phyloP scores from a whole-genome alignment of 1,284 basidiomycete species.

The Exobasidium rhododendri region DNA sequence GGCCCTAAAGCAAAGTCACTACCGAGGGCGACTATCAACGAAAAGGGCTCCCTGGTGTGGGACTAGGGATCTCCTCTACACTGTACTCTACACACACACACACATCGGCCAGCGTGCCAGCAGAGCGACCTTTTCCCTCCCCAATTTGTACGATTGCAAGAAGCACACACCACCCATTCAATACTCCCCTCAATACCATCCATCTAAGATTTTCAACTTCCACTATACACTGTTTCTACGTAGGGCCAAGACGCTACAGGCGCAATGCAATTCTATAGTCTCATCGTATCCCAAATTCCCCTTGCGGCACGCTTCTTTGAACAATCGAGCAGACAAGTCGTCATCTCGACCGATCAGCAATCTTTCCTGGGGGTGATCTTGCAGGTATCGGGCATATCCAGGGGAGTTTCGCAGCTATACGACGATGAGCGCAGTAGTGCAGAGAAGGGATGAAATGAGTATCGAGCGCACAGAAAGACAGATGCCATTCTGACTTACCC shows the following conservation, averaged over 20 bases:
- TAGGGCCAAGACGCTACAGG: background rate
- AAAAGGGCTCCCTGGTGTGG: conserved; percentile 6
- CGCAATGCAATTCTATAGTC: background rate
- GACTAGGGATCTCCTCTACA: conserved; percentile 3
- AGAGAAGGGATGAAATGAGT: too few relatives aligned
- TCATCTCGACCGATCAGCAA: conserved; percentile 2
- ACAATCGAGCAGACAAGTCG: background rate
- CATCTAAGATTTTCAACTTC: background rate
- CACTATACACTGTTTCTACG: background rate
- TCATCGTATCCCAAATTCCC: conserved; percentile 1
- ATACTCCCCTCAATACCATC: background rate
- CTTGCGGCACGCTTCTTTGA: conserved; percentile 3
- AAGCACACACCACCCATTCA: background rate
- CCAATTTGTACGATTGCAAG: too few relatives aligned
- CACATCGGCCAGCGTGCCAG: too few relatives aligned
- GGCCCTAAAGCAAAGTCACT: background rate
- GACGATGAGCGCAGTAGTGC: too few relatives aligned
- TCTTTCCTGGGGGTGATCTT: background rate
- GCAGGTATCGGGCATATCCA: background rate
- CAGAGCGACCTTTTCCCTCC: too few relatives aligned
- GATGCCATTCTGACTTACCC: background rate
- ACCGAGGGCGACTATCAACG: conserved; percentile 4
- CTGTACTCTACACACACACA: background rate
- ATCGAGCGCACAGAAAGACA: too few relatives aligned
- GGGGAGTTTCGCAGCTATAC: background rate